Conservation (phyloP, 2,329 filamentous ascomycete species). For the Keithomyces neogunnii region DNA sequence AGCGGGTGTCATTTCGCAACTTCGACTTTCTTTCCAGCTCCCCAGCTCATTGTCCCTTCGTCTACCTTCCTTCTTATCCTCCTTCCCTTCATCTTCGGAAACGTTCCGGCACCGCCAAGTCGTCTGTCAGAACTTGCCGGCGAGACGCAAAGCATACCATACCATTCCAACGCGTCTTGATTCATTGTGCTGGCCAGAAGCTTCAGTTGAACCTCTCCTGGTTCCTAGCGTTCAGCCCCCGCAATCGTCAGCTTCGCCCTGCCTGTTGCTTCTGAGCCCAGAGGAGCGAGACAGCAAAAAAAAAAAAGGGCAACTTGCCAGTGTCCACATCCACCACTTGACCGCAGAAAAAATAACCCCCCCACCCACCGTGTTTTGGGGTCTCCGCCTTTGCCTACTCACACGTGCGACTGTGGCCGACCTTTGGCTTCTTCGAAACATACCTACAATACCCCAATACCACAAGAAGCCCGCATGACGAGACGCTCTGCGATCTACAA, state of each 20-base stretch:
- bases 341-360: constrained; percentile 5
- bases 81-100: too few relatives aligned
- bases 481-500: constrained; percentile 28
- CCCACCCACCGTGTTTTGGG: constrained; percentile 5
- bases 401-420: constrained; percentile 7
- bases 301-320: neutral
- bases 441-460: constrained; percentile 4
- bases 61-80: too few relatives aligned
- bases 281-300: neutral
- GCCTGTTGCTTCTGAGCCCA: neutral
- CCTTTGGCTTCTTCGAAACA: constrained; percentile 6
- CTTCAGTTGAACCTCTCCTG: too few relatives aligned
- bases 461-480: constrained; percentile 28
- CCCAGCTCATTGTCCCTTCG: too few relatives aligned
- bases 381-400: constrained; percentile 10
- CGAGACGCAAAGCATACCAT: too few relatives aligned
- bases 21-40: too few relatives aligned
- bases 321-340: neutral
- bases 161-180: too few relatives aligned
- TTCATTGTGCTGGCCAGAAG: too few relatives aligned
- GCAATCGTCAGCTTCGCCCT: neutral
- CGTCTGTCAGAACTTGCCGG: too few relatives aligned
- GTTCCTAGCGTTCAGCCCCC: neutral
- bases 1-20: too few relatives aligned
- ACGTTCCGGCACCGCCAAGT: too few relatives aligned